Evolutionary conservation across 2,329 filamentous ascomycete genomes (phyloP).

Genomic region (Penicillium sp.): DNA sequence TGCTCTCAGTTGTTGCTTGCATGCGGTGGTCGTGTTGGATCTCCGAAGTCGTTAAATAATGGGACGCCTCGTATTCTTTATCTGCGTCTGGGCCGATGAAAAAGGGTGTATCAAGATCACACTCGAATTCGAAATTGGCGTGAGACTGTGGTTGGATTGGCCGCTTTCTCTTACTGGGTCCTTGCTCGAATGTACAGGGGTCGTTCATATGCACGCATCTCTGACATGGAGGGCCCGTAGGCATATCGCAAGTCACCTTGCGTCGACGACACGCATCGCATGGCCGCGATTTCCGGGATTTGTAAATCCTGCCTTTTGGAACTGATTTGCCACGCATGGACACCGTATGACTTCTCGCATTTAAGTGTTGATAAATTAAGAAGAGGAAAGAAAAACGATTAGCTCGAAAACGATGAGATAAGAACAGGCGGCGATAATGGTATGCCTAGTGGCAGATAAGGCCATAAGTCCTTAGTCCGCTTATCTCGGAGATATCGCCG

Average conservation of each 20-base stretch:
- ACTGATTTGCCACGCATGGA: too few relatives aligned
- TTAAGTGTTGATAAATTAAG: not conserved
- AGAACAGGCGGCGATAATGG: not conserved
- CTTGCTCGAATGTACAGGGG: not conserved
- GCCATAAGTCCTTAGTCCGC: not conserved
- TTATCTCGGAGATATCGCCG: constrained; percentile 2
- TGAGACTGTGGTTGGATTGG: not conserved
- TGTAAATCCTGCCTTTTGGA: constrained; percentile 6
- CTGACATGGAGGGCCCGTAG: not conserved
- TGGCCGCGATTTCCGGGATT: constrained; percentile 1
- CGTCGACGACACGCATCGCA: constrained; percentile 6
- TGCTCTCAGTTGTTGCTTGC: not conserved
- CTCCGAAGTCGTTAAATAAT: not conserved
- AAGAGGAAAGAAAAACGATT: too few relatives aligned
- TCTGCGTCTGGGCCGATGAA: not conserved
- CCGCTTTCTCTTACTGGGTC: not conserved
- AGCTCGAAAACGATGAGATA: not conserved
- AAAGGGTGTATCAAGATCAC: not conserved
- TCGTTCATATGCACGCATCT: constrained; percentile 2
- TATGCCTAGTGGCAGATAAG: not conserved
- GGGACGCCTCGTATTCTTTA: not conserved
- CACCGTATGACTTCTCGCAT: too few relatives aligned
- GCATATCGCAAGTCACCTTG: constrained; percentile 8
- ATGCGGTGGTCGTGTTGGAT: not conserved
- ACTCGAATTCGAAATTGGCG: not conserved